A percentile compares a stretch with the other conserved stretches of the same genome.
Evolutionary conservation across 106 monocot genomes (phyloP).

Genomic region (Platanthera zijinensis): DNA sequence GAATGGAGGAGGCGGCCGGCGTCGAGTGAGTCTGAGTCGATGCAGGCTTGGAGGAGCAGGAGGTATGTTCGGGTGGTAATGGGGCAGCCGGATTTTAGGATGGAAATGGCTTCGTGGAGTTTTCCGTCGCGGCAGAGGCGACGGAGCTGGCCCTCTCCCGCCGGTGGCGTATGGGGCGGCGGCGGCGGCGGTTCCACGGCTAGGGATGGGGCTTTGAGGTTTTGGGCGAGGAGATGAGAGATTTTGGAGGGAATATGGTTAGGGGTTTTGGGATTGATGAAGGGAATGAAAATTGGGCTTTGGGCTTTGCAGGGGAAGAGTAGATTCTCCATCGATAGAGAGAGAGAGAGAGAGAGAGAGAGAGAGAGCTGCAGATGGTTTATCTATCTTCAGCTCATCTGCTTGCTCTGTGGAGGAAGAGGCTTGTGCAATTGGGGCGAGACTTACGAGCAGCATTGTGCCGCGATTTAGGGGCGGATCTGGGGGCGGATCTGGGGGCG

Average conservation of each 20-base stretch:
- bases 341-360: neutral
- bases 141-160: slow-evolving; percentile 14
- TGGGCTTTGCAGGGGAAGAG: slow-evolving; percentile 11
- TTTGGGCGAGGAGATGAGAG: neutral
- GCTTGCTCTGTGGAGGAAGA: no score
- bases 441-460: no score
- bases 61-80: slow-evolving; percentile 39
- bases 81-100: slow-evolving; percentile 26
- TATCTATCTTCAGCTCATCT: no score
- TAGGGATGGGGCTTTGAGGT: neutral
- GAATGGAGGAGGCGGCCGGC: slow-evolving; percentile 59
- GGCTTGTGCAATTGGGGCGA: no score
- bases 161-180: neutral
- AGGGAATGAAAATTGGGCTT: slow-evolving; percentile 6
- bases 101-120: slow-evolving; percentile 58
- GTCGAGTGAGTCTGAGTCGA: slow-evolving; percentile 53
- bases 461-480: no score
- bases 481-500: no score
- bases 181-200: neutral
- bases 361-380: no score
- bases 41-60: slow-evolving; percentile 71
- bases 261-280: slow-evolving; percentile 6
- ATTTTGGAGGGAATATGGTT: slow-evolving; percentile 9
- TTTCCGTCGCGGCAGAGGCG: slow-evolving; percentile 19
- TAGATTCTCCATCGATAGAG: slow-evolving; percentile 10